These are phyloP conservation scores for Pichia terricola DNA, from an alignment of 1,139 yeast species.

Conservation along the genomic window DNA sequence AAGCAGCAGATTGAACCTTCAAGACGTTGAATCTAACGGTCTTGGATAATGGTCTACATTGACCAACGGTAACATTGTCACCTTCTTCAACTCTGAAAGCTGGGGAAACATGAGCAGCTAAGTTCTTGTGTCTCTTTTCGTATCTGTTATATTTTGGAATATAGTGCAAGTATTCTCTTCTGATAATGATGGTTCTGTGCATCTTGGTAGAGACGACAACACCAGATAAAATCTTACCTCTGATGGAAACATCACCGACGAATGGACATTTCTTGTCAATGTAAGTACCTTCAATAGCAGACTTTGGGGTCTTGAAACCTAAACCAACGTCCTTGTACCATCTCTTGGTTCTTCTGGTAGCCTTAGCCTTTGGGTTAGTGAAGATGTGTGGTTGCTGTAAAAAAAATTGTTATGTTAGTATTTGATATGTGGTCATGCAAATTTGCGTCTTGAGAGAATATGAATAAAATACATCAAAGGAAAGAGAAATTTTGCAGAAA, in stretches of 20 bases:
- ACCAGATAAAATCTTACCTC: constrained; percentile 99
- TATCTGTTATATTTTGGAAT: constrained; percentile 99
- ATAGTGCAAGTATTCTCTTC: constrained; percentile 99
- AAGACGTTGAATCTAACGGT: constrained; percentile 99
- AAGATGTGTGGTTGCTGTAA: constrained; percentile 98
- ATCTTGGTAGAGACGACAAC: constrained; percentile 99
- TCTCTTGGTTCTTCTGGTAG: constrained; percentile 98
- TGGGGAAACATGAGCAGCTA: constrained; percentile 99
- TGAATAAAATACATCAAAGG: no score
- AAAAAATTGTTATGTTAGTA: constrained; percentile 8
- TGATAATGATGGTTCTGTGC: constrained; percentile 99
- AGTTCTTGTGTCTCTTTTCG: constrained; percentile 99
- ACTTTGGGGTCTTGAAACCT: constrained; percentile 99
- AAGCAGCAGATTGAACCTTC: constrained; percentile 84
- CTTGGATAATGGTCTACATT: constrained; percentile 99
- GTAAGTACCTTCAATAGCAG: constrained; percentile 98
- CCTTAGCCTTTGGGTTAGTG: constrained; percentile 99
- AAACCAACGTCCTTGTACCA: constrained; percentile 99
- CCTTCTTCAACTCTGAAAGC: constrained; percentile 99
- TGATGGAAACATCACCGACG: constrained; percentile 92
- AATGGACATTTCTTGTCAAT: constrained; percentile 99
- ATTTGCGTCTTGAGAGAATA: no score
- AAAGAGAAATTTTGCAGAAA: no score
- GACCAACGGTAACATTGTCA: constrained; percentile 99
- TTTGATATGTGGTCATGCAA: no score